Evolutionary conservation across 371 early-diverging fungal genomes (phyloP), one percentile per base, ranked within the genome.

Genomic region (Saksenaea oblongispora): DNA sequence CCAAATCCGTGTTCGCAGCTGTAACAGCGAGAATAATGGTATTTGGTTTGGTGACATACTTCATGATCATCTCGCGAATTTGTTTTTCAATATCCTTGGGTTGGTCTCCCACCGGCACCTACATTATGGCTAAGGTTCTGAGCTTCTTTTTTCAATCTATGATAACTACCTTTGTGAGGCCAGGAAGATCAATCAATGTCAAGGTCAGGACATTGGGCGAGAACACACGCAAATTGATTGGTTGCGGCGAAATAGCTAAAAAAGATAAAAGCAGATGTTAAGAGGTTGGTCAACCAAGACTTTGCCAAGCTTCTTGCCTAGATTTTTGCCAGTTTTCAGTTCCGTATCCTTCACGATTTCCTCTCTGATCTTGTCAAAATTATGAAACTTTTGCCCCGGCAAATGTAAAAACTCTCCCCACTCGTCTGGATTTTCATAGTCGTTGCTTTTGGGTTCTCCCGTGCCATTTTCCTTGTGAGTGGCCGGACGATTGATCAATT

Each of bases 131-230:
- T 47, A 22, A 47, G 51, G 22, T 18, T 22, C 17, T 18, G 22
- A 47, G 10, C 51, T 10, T 47, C n/a, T 22, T 47, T 22, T 22
- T n/a, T 10, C 51, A 24, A 10, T 26, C 10, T 47, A 22, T 35
- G 66, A 7, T 68, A 47, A 8, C 42, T 74, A 83, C 89, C 89
- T 94, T 99, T 61, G 97, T 98, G 74, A 97, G 77, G 44, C 99
- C 99, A 26, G 99, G 99, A 63, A 99, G 82, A 78, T 99, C 99
- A 17, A 99, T 93, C 67, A 99, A 83, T 1, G 99, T 99, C 53
- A 99, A 83, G 0, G 99, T 98, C 59, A 99, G 76, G 24, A 98
- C 98, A 67, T 98, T 90, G 60, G 96, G 95, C 15, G 97, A 97
- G 80, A 90, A 97, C 59, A 99, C 83, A 41, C 95, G 89, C 41